Evolutionary conservation across 2,329 filamentous ascomycete genomes (phyloP).

Genomic region (Botryotinia calthae): DNA sequence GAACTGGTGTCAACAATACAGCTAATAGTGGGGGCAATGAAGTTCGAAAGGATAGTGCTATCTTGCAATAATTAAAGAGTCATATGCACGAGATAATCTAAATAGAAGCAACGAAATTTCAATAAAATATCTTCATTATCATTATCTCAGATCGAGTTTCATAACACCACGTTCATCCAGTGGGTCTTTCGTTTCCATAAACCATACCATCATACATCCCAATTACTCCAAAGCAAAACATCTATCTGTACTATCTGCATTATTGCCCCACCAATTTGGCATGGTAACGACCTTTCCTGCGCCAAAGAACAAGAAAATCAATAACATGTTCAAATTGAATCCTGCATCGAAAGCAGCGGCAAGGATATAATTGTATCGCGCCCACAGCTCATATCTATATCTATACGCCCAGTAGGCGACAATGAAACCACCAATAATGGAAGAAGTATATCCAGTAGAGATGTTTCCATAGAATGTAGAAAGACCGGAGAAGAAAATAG

Average conservation of each 20-base stretch:
- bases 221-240: constrained; percentile 51
- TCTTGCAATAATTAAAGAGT: constrained; percentile 5
- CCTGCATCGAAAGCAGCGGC: constrained; percentile 61
- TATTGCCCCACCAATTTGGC: constrained; percentile 65
- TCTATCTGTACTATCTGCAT: constrained; percentile 52
- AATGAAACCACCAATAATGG: constrained; percentile 58
- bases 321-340: constrained; percentile 59
- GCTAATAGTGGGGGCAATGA: not conserved
- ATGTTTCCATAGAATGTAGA: constrained; percentile 60
- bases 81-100: not conserved
- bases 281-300: constrained; percentile 55
- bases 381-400: constrained; percentile 55
- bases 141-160: constrained; percentile 4
- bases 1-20: constrained; percentile 20
- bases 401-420: constrained; percentile 60
- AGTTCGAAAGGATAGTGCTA: constrained; percentile 18
- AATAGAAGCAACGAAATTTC: not conserved
- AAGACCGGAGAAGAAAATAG: constrained; percentile 58
- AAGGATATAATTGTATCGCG: constrained; percentile 59
- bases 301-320: constrained; percentile 60
- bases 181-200: not conserved
- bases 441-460: constrained; percentile 56
- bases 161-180: not conserved
- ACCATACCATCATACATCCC: not conserved
- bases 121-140: constrained; percentile 3